These are phyloP conservation scores for Nothophaeocryptopus gaeumannii DNA, from an alignment of 2,329 filamentous ascomycete genomes.

Conservation along the genomic window DNA sequence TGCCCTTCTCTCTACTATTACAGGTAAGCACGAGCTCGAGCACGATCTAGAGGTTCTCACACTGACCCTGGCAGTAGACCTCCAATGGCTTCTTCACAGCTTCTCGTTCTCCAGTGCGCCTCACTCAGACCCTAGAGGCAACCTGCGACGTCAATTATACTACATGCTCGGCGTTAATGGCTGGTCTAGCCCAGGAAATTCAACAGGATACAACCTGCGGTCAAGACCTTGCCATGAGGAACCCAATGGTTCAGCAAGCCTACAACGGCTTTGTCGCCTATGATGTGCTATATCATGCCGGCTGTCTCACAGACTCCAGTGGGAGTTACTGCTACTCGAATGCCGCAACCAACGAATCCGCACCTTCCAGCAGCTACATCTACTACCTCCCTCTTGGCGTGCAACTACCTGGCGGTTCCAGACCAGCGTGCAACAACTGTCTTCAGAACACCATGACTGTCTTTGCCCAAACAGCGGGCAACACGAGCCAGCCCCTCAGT, in stretches of 20 bases:
- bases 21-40: conserved; percentile 54
- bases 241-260: conserved; percentile 69
- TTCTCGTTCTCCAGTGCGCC: conserved; percentile 65
- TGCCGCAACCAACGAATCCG: conserved; percentile 72
- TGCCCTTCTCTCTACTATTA: conserved; percentile 80
- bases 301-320: conserved; percentile 65
- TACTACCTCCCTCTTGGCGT: conserved; percentile 84
- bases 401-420: conserved; percentile 61
- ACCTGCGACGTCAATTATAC: conserved; percentile 68
- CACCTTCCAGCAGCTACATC: conserved; percentile 69
- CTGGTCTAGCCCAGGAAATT: conserved; percentile 63
- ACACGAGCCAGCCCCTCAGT: conserved; percentile 64
- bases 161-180: conserved; percentile 65
- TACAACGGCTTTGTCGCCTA: conserved; percentile 76
- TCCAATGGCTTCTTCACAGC: conserved; percentile 82
- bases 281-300: conserved; percentile 71
- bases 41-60: background rate
- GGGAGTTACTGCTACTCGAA: conserved; percentile 72
- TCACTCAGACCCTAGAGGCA: conserved; percentile 74
- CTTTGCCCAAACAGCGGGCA: conserved; percentile 66
- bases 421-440: conserved; percentile 74
- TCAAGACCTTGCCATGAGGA: conserved; percentile 63
- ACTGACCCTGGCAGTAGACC: conserved; percentile 52
- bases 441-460: conserved; percentile 77
- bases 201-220: conserved; percentile 64